Evolutionary conservation across 495 filamentous ascomycete genomes (phyloP), one percentile per base, ranked within the genome.

Genomic region (Neurospora tetraspora): DNA sequence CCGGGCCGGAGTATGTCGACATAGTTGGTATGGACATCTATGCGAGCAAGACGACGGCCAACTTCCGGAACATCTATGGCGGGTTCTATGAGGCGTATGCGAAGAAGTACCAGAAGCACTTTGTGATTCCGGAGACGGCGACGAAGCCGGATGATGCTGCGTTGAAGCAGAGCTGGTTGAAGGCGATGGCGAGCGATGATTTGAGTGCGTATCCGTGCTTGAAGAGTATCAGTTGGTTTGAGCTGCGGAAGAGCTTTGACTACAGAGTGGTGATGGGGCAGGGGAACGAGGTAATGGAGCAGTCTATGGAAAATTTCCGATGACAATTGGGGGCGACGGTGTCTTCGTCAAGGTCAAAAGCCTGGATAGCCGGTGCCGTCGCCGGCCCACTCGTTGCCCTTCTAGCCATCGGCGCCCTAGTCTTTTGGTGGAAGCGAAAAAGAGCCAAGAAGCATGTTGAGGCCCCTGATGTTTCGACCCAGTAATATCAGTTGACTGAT

Each of bases 21-120:
- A 74, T 74, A 23, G 73, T 74, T 18, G 73, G 73, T 71, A 43
- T 74, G 70, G 73, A 74, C 53, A 39, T 31, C 34, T 74, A 74
- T 36, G 47, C 47, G 20, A 71, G 39, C 45, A 42, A 70, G 23
- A 9, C 11, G 39, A 53, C 70, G 45, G 43, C 69, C 38, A 69
- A 40, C 14, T 74, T 74, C 70, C 53, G 61, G 36, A 71, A 27
- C 31, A 45, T 39, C 12, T 74, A 71, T 37, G 69, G 70, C 16
- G 59, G 18, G 10, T 74, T 74, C 27, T 74, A 74, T 37, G 45
- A 74, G n/a, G 70, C 47, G 23, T 74, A 72, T 39, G 61, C 73
- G n/a, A 70, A 61, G 36, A 53, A 40, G 40, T 40, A 70, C 3
- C 39, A 27, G 11, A 72, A 72, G 38, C 65, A 59, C 43, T 59